Percentiles rank a stretch among this genome's conserved stretches.
Evolutionary conservation across 2,329 filamentous ascomycete genomes (phyloP).

Genomic region (Talaromyces sp.): DNA sequence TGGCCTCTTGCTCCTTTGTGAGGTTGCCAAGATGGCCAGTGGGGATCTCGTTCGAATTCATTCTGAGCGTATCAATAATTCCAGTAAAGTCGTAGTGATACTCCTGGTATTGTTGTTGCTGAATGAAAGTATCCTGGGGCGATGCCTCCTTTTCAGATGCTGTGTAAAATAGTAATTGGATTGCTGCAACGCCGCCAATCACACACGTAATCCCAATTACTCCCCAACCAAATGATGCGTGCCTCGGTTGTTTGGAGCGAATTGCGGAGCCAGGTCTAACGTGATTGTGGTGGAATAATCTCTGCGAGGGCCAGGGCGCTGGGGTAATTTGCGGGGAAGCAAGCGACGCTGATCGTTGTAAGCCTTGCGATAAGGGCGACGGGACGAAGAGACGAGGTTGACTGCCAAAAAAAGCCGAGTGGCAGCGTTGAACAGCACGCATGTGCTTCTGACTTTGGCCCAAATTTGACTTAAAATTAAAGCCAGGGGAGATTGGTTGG

Average conservation of each 20-base stretch:
- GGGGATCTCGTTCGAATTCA: conserved; percentile 32
- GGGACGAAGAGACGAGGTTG: conserved; percentile 19
- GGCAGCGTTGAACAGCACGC: conserved; percentile 31
- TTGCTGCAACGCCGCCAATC: conserved; percentile 35
- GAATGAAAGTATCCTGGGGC: not conserved
- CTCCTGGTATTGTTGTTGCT: conserved; percentile 7
- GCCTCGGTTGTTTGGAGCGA: conserved; percentile 26
- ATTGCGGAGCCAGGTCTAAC: conserved; percentile 19
- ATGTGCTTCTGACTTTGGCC: conserved; percentile 30
- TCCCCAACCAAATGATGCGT: conserved; percentile 39
- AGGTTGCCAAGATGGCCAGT: conserved; percentile 77
- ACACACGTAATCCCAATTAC: conserved; percentile 33
- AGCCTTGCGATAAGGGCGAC: conserved; percentile 6
- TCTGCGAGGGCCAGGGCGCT: conserved; percentile 24
- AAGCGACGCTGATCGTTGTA: conserved; percentile 16
- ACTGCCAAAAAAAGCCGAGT: conserved; percentile 33
- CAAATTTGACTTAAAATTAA: not conserved
- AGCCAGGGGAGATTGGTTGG: conserved; percentile 6
- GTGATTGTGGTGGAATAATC: conserved; percentile 28
- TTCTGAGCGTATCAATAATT: conserved; percentile 36
- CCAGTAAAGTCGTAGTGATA: conserved; percentile 29
- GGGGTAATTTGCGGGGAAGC: conserved; percentile 23
- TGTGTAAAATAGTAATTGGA: conserved; percentile 22
- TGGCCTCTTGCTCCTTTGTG: conserved; percentile 83
- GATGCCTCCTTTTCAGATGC: conserved; percentile 8